Percentiles rank a stretch among this genome's conserved stretches.
Evolutionary conservation across 2,329 filamentous ascomycete genomes (phyloP).

Genomic region (Nannizziopsis barbatae): DNA sequence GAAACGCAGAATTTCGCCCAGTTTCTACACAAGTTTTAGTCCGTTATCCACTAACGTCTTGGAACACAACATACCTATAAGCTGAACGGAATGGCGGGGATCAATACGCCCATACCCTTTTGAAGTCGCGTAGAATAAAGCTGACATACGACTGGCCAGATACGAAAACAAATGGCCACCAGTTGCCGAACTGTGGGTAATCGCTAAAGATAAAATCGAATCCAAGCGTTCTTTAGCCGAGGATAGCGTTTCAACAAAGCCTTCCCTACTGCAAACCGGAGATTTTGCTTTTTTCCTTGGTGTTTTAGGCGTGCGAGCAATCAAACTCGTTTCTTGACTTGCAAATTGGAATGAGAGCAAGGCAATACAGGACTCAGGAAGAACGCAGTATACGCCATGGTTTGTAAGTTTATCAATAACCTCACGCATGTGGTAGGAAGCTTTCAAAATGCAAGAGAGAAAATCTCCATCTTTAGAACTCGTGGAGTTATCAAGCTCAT

Average conservation of each 20-base stretch:
- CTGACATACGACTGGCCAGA: conserved; percentile 32
- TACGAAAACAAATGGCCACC: conserved; percentile 31
- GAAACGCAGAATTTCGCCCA: conserved; percentile 33
- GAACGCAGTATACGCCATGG: conserved; percentile 75
- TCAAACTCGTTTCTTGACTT: conserved; percentile 13
- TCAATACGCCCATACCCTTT: conserved; percentile 17
- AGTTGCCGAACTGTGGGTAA: conserved; percentile 29
- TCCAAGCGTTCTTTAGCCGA: conserved; percentile 28
- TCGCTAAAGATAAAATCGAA: conserved; percentile 25
- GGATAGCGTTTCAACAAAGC: conserved; percentile 29
- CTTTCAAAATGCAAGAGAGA: conserved; percentile 36
- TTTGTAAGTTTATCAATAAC: conserved; percentile 49
- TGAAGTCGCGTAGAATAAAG: conserved; percentile 35
- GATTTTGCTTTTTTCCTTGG: conserved; percentile 16
- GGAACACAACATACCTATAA: conserved; percentile 25
- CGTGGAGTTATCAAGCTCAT: conserved; percentile 25
- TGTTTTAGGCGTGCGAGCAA: conserved; percentile 25
- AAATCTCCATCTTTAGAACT: conserved; percentile 50
- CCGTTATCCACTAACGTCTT: not conserved
- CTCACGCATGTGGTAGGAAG: conserved; percentile 29
- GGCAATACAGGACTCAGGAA: conserved; percentile 86
- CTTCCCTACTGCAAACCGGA: conserved; percentile 19
- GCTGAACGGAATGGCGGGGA: conserved; percentile 23
- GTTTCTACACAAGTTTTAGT: conserved; percentile 24
- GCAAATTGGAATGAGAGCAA: conserved; percentile 56